These are phyloP conservation scores for Penicillium crystallinum DNA, from an alignment of 495 filamentous ascomycete genomes.

Conservation along the genomic window DNA sequence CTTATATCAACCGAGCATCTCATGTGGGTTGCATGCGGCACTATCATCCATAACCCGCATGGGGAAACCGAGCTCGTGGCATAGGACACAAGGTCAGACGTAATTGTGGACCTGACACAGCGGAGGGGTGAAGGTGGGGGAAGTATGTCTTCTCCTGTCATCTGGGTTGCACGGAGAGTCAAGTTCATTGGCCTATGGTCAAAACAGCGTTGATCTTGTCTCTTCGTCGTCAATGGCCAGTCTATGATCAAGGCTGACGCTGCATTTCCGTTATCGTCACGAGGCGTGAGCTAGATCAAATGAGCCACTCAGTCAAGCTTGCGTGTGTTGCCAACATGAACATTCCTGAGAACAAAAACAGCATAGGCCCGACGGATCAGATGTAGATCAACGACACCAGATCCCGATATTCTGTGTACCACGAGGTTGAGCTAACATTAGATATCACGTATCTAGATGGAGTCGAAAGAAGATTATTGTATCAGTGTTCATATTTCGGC, in stretches of 20 bases:
- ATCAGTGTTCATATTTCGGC: background rate
- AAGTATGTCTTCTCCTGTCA: background rate
- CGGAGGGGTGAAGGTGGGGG: background rate
- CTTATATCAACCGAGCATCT: conserved; percentile 12
- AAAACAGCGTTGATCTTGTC: conserved; percentile 7
- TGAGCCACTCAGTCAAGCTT: background rate
- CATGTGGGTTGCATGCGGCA: conserved; percentile 17
- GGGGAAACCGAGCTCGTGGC: conserved; percentile 14
- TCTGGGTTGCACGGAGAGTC: background rate
- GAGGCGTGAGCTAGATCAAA: background rate
- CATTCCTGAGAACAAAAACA: conserved; percentile 15
- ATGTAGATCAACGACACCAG: conserved; percentile 12
- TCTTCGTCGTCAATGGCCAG: background rate
- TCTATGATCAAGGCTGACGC: background rate
- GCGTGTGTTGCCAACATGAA: conserved; percentile 6
- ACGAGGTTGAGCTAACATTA: conserved; percentile 1
- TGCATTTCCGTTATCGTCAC: conserved; percentile 7
- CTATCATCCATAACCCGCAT: conserved; percentile 14
- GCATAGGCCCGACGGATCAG: conserved; percentile 18
- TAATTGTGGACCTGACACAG: background rate
- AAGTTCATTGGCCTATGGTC: background rate
- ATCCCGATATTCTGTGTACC: conserved; percentile 5
- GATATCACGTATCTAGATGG: background rate
- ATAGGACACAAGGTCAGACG: conserved; percentile 5
- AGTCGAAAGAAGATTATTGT: background rate